Base-by-base conservation (phyloP, 176 grass and related monocot genomes). In the Cenchrus americanus region DNA sequence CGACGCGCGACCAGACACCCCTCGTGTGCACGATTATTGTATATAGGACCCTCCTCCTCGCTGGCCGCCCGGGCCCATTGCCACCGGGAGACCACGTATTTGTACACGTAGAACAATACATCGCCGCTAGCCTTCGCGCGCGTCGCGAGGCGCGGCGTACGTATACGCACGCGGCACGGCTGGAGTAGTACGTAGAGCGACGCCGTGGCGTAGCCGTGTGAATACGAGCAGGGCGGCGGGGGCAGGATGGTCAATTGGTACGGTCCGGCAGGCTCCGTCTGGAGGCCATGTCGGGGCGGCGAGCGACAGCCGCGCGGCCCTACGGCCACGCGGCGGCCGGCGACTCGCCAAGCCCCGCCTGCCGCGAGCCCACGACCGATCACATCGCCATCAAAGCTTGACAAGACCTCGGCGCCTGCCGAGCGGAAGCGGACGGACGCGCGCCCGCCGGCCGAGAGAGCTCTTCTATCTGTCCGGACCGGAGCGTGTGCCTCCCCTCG, bases 371-470 rank as follows among this genome's bases (percentile, higher is more conserved):
- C 42, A 8, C 47, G 75, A 79, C 21, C 76, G 11, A 46, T 86
- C 84, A 64, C 76, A 86, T 85, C 83, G 6, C 57, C 83, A 34
- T 72, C 26, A 52, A 57, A 37, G 10, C 7, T 24, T 62, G 84
- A 79, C 83, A 85, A 32, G 74, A 85, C 83, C 41, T 6, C 46
- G 23, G 48, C 32, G 58, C 10, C 51, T 53, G 62, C n/a, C 60
- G 19, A n/a, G 50, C 10, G 7, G 5, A 14, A 22, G 30, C 4
- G 2, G 49, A 74, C 71, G 51, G 49, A 0, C 51, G 43, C 27
- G 27, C 27, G 57, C 57, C 21, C 27, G 57, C 57, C 21, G 55
- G 26, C 32, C 49, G 26, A n/a, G 5, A 37, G 34, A 37, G 34
- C 34, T 49, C 65, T 46, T 67, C 40, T 24, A 23, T 37, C 12